Evolutionary conservation across 2,329 filamentous ascomycete species (phyloP), one percentile per base, ranked within the genome.

Genomic region (Dactylellina cionopaga): DNA sequence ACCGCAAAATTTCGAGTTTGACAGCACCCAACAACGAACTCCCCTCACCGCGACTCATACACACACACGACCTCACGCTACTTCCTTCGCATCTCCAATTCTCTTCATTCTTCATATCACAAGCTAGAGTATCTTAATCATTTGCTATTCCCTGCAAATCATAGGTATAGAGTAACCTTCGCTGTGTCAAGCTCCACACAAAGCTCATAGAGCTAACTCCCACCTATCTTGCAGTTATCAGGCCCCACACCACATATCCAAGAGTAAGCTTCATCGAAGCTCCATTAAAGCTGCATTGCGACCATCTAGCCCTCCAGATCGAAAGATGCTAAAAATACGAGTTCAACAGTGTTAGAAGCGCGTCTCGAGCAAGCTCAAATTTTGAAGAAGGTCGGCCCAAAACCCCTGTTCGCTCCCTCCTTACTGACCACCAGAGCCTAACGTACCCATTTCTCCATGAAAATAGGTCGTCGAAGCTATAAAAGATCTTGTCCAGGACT

Each of bases 381-480:
- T 81, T 87, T 99, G 81, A 99, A 99, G 86, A 96, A 95, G 90
- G 92, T 94, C 82, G 74, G 82, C 70, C 29, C 27, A 10, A 51
- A 13, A 43, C 24, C 24, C 37, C 31, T 47, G 10, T 25, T 25
- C 9, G n/a, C n/a, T n/a, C n/a, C n/a, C n/a, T n/a, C n/a, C n/a
- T n/a, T n/a, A n/a, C n/a, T n/a, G n/a, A n/a, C n/a, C n/a, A n/a
- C n/a, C n/a, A n/a, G n/a, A n/a, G n/a, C n/a, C n/a, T n/a, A n/a
- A n/a, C n/a, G n/a, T n/a, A n/a, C n/a, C n/a, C n/a, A n/a, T n/a
- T n/a, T n/a, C n/a, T n/a, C n/a, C n/a, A n/a, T n/a, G n/a, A n/a
- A n/a, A n/a, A n/a, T n/a, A 96, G 92, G 92, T 98, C 75, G 93
- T 99, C 79, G 96, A 99, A 81, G 92, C 96, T 78, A 97, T 99